A percentile compares a stretch with the other conserved stretches of the same genome.
phyloP scores from a whole-genome alignment of 2,329 filamentous ascomycete genomes.

The Septoria petroselini region DNA sequence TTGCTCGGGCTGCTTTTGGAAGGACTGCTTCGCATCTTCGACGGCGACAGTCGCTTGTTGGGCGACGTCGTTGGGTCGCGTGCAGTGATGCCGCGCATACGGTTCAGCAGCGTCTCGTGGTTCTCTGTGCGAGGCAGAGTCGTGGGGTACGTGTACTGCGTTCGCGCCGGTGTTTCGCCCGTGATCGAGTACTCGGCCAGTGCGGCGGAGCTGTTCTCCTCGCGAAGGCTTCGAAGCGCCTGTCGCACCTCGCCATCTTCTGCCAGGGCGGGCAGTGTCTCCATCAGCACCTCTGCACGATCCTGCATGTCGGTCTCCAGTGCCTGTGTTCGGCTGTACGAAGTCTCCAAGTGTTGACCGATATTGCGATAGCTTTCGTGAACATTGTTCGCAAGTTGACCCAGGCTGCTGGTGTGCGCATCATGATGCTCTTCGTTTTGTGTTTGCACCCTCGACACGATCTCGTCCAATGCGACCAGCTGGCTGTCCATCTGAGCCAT shows the following conservation, averaged over 20 bases:
- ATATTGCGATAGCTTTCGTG: conserved; percentile 71
- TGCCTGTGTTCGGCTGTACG: conserved; percentile 64
- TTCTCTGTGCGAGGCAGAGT: conserved; percentile 71
- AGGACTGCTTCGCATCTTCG: conserved; percentile 25
- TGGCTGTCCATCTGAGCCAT: conserved; percentile 82
- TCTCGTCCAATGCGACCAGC: conserved; percentile 85
- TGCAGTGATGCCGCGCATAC: conserved; percentile 46
- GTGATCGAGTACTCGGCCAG: conserved; percentile 81
- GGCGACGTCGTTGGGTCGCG: conserved; percentile 33
- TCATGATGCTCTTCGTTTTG: conserved; percentile 78
- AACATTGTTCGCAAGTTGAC: conserved; percentile 63
- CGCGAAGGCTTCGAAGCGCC: conserved; percentile 68
- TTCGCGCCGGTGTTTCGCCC: conserved; percentile 79
- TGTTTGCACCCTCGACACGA: conserved; percentile 74
- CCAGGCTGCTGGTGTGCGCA: conserved; percentile 64
- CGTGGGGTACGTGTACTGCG: conserved; percentile 75
- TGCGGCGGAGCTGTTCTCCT: conserved; percentile 60
- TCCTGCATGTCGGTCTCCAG: conserved; percentile 66
- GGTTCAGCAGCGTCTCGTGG: conserved; percentile 57
- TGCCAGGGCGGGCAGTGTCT: conserved; percentile 60
- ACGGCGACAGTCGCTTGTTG: conserved; percentile 35
- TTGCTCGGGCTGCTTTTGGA: conserved; percentile 32
- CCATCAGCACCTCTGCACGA: conserved; percentile 57
- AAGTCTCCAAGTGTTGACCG: conserved; percentile 65
- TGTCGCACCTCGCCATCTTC: conserved; percentile 58